Conservation (phyloP, 352 stramenopile genomes). For the Globisporangium solare region DNA sequence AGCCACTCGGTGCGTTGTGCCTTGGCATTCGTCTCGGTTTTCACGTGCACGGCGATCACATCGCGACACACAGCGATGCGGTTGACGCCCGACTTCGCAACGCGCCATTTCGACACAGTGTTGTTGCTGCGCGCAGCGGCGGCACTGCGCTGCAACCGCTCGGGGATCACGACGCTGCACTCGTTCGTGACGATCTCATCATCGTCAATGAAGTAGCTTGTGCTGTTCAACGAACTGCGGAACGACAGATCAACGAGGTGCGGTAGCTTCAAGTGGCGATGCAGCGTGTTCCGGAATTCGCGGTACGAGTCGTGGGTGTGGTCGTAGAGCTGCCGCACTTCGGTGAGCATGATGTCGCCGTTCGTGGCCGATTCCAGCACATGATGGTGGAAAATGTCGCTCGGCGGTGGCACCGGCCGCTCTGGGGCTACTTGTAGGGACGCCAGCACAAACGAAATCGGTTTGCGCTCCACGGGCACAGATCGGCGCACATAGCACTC, state of each 20-base stretch:
- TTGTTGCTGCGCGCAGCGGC: constrained; percentile 12
- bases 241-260: constrained; percentile 70
- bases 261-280: constrained; percentile 53
- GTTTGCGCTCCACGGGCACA: constrained; percentile 56
- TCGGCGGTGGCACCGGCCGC: constrained; percentile 40
- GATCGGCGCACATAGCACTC: constrained; percentile 60
- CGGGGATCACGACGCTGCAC: constrained; percentile 38
- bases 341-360: constrained; percentile 52
- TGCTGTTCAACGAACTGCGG: constrained; percentile 56
- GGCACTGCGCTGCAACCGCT: constrained; percentile 15
- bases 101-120: constrained; percentile 37
- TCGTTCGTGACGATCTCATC: constrained; percentile 25
- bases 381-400: constrained; percentile 65
- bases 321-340: constrained; percentile 64
- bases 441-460: constrained; percentile 62
- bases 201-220: constrained; percentile 55
- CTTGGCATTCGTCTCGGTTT: constrained; percentile 30
- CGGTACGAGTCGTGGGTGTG: constrained; percentile 57
- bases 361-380: constrained; percentile 34
- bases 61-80: constrained; percentile 39
- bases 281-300: constrained; percentile 50
- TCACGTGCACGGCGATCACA: constrained; percentile 38
- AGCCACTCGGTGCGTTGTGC: constrained; percentile 43
- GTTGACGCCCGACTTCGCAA: constrained; percentile 30
- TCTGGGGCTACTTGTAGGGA: constrained; percentile 47